Evolutionary conservation across 345 rosid species (phyloP), one percentile per base, ranked within the genome.

Genomic region (Barbarea vulgaris): DNA sequence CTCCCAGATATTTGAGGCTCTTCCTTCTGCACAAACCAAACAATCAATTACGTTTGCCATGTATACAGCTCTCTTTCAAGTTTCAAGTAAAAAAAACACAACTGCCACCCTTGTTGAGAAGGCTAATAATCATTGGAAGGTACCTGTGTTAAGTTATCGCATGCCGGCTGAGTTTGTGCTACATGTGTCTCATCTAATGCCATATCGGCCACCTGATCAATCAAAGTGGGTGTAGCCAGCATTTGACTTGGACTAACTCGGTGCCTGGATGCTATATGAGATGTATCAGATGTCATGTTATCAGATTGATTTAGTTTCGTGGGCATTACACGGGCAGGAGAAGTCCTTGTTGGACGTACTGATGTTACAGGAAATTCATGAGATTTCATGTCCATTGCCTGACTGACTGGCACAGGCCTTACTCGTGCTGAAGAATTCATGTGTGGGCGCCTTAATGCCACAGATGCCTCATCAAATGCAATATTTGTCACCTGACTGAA

Each of bases 1-100:
- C 84, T 85, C 53, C 82, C 82, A 54, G 85, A 83, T 69, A 82
- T 73, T 57, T 85, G 87, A 64, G 81, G 83, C 69, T 84, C 89
- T 69, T 50, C 93, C 74, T 73, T 81, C 96, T 90, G 84, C 46
- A 59, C 6, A 75, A 67, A 27, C 68, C 52, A 67, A 67, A 67
- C 42, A 28, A 50, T 41, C 24, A 57, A 33, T 27, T 52, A 39
- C 34, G 54, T 37, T 27, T 34, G 2, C 22, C 28, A 61, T 48
- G 48, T 48, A 57, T 19, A 57, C 6, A 57, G 3, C 11, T 22
- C 36, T 59, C 50, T 47, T 57, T 44, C 30, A 55, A 28, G 6
- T 47, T 57, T 44, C 30, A 55, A 28, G 6, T 14, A 19, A 17
- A 63, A n/a, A 27, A 22, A 14, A 68, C 36, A 68, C 4, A 24